Evolutionary conservation across 2,329 filamentous ascomycete genomes (phyloP), one percentile per base, ranked within the genome.

Genomic region (Pezicula neosporulosa): DNA sequence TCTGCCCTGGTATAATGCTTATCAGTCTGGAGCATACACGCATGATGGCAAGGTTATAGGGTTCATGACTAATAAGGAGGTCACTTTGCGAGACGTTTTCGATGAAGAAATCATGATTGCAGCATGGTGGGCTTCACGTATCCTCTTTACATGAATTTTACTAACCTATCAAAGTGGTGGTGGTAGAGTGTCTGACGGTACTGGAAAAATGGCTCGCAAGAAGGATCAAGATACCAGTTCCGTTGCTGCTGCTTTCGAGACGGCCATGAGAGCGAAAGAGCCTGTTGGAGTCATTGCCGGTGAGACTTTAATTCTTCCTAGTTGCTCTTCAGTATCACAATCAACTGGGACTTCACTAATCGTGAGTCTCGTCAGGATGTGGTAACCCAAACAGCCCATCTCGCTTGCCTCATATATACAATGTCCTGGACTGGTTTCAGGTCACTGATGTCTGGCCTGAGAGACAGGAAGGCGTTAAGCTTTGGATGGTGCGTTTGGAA

Each of bases 381-480:
- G 65, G 76, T 48, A 80, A 83, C 55, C 63, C 65, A 3, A 63
- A 74, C 19, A 71, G 77, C 16, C 72, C 74, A 0, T 75, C 73
- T 1, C 69, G 72, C 24, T 70, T 85, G 7, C 77, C 79, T 0
- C 74, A 85, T 51, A 70, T 76, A 1, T 90, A 84, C 60, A 83
- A 78, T 50, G 81, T 90, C 0, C 72, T 91, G 39, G 85, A 75
- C n/a, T 83, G 77, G 65, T 91, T 89, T 63, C 80, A 83, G 45
- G 72, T 88, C 12, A 87, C 85, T 0, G 72, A 86, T 45, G 72
- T 90, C 0, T 92, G 87, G 87, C 72, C 69, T 10, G 87, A 92
- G 59, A 77, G 74, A 53, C 70, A 70, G 4, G 55, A 68, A 1
- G 35, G 51, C 0, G 56, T 67, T 6, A 63, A 58, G 1, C 56